A percentile compares a stretch with the other conserved stretches of the same genome.
Conservation (phyloP, 1,284 basidiomycete species). For the Cutaneotrichosporon spelunceum region DNA sequence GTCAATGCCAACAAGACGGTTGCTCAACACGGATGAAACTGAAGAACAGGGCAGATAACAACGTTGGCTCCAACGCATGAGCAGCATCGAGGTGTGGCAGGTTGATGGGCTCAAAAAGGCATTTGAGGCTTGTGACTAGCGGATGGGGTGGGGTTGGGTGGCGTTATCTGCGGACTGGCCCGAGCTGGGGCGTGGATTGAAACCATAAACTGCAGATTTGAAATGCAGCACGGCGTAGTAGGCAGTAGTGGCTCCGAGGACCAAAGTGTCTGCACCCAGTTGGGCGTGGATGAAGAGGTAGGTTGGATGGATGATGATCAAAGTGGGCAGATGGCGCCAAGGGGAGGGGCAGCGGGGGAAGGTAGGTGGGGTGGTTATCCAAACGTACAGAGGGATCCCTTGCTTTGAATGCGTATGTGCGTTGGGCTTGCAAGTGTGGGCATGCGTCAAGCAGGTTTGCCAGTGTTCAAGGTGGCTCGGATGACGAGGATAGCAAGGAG, state of each 20-base stretch:
- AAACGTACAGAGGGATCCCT: background rate
- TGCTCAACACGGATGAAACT: background rate
- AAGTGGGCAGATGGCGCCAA: background rate
- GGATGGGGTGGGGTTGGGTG: background rate
- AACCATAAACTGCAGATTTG: background rate
- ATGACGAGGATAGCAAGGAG: background rate
- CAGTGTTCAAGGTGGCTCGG: background rate
- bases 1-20: background rate
- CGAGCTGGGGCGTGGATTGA: background rate
- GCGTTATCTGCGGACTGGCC: conserved; percentile 7
- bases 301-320: background rate
- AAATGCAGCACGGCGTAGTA: background rate
- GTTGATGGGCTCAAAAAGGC: background rate
- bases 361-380: background rate
- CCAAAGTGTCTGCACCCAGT: conserved; percentile 39
- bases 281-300: conserved; percentile 13
- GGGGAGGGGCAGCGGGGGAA: background rate
- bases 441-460: background rate
- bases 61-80: background rate
- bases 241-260: conserved; percentile 8
- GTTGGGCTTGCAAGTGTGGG: background rate
- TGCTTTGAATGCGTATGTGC: background rate
- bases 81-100: background rate
- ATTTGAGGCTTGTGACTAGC: background rate
- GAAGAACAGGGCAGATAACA: background rate